phyloP scores from a whole-genome alignment of 768 basidiomycete genomes.

The Coprinopsis marcescibilis region DNA sequence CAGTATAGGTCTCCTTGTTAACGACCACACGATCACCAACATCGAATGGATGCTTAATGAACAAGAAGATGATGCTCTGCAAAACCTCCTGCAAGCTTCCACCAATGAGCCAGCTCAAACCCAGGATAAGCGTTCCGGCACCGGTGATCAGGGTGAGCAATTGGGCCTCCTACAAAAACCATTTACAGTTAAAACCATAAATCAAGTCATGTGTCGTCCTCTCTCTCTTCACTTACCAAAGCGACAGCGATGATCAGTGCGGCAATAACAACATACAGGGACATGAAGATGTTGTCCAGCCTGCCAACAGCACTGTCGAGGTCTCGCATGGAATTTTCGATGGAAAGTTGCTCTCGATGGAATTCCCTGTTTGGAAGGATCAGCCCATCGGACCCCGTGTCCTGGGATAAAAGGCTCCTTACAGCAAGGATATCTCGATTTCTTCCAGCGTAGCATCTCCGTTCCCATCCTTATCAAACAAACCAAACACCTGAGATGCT shows the following conservation, averaged over 20 bases:
- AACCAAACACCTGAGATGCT: slow-evolving; percentile 57
- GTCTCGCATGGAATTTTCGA: slow-evolving; percentile 84
- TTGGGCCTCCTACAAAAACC: slow-evolving; percentile 62
- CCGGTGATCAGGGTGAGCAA: slow-evolving; percentile 70
- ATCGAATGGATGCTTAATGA: slow-evolving; percentile 82
- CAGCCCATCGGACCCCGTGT: neutral
- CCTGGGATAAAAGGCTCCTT: slow-evolving; percentile 17
- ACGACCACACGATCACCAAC: slow-evolving; percentile 69
- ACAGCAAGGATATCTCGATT: slow-evolving; percentile 71
- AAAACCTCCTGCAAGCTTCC: slow-evolving; percentile 74
- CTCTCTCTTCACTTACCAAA: slow-evolving; percentile 40
- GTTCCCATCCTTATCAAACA: slow-evolving; percentile 70
- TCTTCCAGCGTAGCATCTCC: slow-evolving; percentile 70
- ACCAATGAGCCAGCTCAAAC: slow-evolving; percentile 85
- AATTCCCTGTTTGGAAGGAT: slow-evolving; percentile 47
- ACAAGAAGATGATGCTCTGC: slow-evolving; percentile 85
- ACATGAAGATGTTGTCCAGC: slow-evolving; percentile 84
- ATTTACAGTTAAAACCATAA: neutral
- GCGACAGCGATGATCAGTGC: slow-evolving; percentile 80
- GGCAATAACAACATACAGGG: slow-evolving; percentile 64
- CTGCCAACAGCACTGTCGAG: slow-evolving; percentile 85
- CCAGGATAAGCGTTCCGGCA: slow-evolving; percentile 57
- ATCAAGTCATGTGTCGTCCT: neutral
- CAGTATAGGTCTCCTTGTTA: slow-evolving; percentile 55
- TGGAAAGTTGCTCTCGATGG: slow-evolving; percentile 79